Conservation (phyloP, 768 basidiomycete species). For the Tricholoma flavovirens region DNA sequence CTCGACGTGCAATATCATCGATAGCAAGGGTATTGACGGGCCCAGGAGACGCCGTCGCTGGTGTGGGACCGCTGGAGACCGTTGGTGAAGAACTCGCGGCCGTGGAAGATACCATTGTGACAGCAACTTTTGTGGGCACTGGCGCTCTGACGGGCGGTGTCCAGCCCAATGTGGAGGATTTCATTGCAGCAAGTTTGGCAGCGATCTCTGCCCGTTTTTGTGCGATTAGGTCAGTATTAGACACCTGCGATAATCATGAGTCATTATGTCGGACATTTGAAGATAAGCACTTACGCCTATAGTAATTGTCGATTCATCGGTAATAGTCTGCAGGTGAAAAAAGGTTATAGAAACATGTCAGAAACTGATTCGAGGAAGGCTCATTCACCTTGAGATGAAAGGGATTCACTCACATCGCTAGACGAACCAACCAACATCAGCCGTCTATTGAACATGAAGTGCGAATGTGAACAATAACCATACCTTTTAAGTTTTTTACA, state of each 20-base stretch:
- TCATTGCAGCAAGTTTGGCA: constrained; percentile 80
- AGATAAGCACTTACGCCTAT: constrained; percentile 36
- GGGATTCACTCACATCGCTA: constrained; percentile 67
- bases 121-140: constrained; percentile 32
- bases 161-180: constrained; percentile 31
- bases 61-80: constrained; percentile 36
- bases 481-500: constrained; percentile 69
- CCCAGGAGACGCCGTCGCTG: constrained; percentile 30
- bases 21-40: constrained; percentile 34
- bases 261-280: neutral
- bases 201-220: constrained; percentile 82
- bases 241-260: constrained; percentile 1
- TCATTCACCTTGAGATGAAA: constrained; percentile 67
- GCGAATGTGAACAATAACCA: constrained; percentile 13
- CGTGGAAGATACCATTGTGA: constrained; percentile 18
- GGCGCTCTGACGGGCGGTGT: constrained; percentile 35
- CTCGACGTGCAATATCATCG: constrained; percentile 62
- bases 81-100: constrained; percentile 29
- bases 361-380: constrained; percentile 40
- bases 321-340: constrained; percentile 45
- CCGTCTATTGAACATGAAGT: constrained; percentile 5
- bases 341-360: constrained; percentile 68
- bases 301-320: constrained; percentile 39
- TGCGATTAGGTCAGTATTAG: constrained; percentile 59
- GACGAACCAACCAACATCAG: constrained; percentile 18